These are phyloP conservation scores for Alternaria atra DNA, from an alignment of 2,329 filamentous ascomycete species.

Conservation along the genomic window DNA sequence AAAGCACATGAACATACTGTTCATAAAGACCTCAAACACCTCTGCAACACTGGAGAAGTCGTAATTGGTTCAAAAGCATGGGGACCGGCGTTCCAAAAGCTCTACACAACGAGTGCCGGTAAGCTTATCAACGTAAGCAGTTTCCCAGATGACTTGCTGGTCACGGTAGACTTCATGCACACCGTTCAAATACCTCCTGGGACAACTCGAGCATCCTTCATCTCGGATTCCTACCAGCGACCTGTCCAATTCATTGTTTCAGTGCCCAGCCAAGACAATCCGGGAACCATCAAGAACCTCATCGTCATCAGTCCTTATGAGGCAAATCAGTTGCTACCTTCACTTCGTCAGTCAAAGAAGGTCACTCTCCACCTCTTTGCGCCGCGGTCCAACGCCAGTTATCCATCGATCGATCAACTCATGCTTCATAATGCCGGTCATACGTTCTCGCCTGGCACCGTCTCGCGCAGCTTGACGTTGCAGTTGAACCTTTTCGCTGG, in stretches of 20 bases:
- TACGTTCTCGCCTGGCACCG: background rate
- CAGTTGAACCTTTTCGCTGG: slow-evolving; percentile 74
- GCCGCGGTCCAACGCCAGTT: slow-evolving; percentile 54
- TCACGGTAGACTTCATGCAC: slow-evolving; percentile 61
- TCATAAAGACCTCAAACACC: slow-evolving; percentile 54
- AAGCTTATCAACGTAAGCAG: slow-evolving; percentile 40
- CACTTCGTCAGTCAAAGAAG: slow-evolving; percentile 46
- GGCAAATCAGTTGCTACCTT: slow-evolving; percentile 60
- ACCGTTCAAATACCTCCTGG: slow-evolving; percentile 52
- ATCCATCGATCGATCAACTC: slow-evolving; percentile 56
- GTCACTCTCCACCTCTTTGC: slow-evolving; percentile 63
- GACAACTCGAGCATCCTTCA: background rate
- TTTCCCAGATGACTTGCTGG: slow-evolving; percentile 56
- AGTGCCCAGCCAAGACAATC: background rate
- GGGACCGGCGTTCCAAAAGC: slow-evolving; percentile 57
- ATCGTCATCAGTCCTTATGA: slow-evolving; percentile 70
- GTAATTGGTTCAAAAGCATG: slow-evolving; percentile 45
- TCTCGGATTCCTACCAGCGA: slow-evolving; percentile 55
- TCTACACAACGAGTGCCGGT: slow-evolving; percentile 55
- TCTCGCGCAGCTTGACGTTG: slow-evolving; percentile 46
- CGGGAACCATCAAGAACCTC: slow-evolving; percentile 32
- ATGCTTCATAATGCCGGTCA: slow-evolving; percentile 54
- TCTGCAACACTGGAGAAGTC: slow-evolving; percentile 54
- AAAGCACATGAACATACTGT: slow-evolving; percentile 55
- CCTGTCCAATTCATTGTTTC: slow-evolving; percentile 65